phyloP scores from a whole-genome alignment of 2,329 filamentous ascomycete species.

The Knufia petricola region DNA sequence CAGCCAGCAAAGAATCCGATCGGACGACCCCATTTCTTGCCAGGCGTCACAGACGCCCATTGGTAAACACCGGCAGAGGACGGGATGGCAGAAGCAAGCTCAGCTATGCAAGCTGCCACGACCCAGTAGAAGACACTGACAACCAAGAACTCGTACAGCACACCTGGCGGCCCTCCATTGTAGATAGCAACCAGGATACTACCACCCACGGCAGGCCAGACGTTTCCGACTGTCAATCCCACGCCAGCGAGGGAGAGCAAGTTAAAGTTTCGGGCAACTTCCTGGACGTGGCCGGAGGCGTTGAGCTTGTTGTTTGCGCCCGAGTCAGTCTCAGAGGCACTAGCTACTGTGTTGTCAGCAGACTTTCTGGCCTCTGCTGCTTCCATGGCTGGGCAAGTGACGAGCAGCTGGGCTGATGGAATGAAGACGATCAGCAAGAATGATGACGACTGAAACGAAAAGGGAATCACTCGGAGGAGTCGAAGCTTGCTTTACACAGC shows the following conservation, averaged over 20 bases:
- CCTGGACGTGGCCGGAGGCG: slow-evolving; percentile 54
- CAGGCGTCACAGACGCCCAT: slow-evolving; percentile 51
- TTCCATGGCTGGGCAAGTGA: background rate
- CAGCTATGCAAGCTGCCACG: slow-evolving; percentile 50
- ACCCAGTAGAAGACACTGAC: slow-evolving; percentile 48
- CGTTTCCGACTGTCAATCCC: slow-evolving; percentile 54
- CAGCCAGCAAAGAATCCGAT: slow-evolving; percentile 40
- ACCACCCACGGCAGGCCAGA: slow-evolving; percentile 39
- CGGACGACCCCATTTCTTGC: slow-evolving; percentile 43
- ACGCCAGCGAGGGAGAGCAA: slow-evolving; percentile 50
- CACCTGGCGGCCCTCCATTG: slow-evolving; percentile 54
- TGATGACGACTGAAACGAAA: no score
- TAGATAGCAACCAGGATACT: slow-evolving; percentile 23
- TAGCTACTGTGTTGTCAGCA: background rate
- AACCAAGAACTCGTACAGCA: slow-evolving; percentile 51
- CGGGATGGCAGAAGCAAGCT: slow-evolving; percentile 53
- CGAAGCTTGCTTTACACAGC: no score
- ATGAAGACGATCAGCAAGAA: no score
- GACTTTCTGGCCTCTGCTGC: background rate
- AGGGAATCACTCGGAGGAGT: no score
- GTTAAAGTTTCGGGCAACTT: slow-evolving; percentile 54
- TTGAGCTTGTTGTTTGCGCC: slow-evolving; percentile 36
- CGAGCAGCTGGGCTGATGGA: background rate
- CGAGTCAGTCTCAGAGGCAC: slow-evolving; percentile 22
- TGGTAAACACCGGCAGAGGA: slow-evolving; percentile 52